phyloP scores from a whole-genome alignment of 164 flowering plant genomes.

The Platanus orientalis region DNA sequence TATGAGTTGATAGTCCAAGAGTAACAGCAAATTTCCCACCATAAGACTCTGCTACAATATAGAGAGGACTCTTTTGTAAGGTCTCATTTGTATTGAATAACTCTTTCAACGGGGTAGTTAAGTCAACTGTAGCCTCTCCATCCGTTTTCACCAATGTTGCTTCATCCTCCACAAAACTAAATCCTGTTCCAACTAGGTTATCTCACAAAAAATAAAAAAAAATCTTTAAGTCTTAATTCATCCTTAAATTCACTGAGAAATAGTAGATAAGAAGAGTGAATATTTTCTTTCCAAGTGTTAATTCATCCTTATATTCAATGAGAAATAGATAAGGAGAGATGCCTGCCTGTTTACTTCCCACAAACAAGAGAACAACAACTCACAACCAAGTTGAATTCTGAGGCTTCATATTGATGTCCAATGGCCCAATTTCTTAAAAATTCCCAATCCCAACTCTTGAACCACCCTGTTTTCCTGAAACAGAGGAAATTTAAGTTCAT shows the following conservation, averaged over 20 bases:
- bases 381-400: slow-evolving; percentile 57
- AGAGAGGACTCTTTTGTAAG: slow-evolving; percentile 19
- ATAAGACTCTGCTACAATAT: too few relatives aligned
- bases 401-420: slow-evolving; percentile 40
- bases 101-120: slow-evolving; percentile 16
- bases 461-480: slow-evolving; percentile 39
- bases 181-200: too few relatives aligned
- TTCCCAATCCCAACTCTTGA: too few relatives aligned
- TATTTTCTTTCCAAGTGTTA: too few relatives aligned
- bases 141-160: too few relatives aligned
- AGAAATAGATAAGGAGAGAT: background rate
- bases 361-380: slow-evolving; percentile 61
- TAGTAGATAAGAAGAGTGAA: too few relatives aligned
- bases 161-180: too few relatives aligned
- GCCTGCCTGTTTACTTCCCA: slow-evolving; percentile 28
- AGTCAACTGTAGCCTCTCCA: slow-evolving; percentile 19
- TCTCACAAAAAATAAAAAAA: background rate
- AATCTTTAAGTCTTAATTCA: background rate
- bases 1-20: too few relatives aligned
- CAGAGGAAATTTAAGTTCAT: background rate
- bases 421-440: slow-evolving; percentile 55
- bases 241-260: too few relatives aligned
- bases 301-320: too few relatives aligned
- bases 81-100: slow-evolving; percentile 16
- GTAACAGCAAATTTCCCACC: too few relatives aligned